Evolutionary conservation across 108 stramenopile genomes (phyloP).

Genomic region (Mediolabrus comicus): DNA sequence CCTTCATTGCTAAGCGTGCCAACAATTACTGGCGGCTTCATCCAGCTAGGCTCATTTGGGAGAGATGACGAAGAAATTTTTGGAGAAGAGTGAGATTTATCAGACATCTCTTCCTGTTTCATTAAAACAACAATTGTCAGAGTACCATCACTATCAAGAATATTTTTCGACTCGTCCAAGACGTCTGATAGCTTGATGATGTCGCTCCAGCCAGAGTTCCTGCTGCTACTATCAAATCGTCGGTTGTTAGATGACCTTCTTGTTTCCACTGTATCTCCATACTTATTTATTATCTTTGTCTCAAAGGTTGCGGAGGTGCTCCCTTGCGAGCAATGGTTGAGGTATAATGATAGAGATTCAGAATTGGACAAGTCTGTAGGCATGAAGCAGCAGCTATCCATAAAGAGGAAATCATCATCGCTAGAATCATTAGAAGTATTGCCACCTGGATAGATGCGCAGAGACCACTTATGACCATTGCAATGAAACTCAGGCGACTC

Average conservation of each 20-base stretch:
- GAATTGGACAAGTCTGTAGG: too few species aligned
- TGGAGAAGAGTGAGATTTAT: background rate
- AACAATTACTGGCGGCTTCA: background rate
- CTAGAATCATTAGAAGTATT: background rate
- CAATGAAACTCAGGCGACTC: slow-evolving; percentile 3
- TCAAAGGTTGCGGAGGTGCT: background rate
- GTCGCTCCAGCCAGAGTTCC: background rate
- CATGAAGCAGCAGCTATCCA: background rate
- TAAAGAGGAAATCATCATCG: background rate
- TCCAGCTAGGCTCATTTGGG: background rate
- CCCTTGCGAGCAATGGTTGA: too few species aligned
- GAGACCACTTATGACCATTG: slow-evolving; percentile 3
- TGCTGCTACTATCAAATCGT: background rate
- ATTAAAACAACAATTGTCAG: background rate
- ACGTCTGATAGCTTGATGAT: background rate
- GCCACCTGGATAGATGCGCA: background rate
- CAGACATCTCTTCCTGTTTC: background rate
- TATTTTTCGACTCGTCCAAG: background rate
- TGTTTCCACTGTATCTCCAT: background rate
- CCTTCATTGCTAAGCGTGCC: background rate
- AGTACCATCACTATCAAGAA: background rate
- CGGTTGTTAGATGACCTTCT: background rate
- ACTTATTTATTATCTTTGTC: background rate
- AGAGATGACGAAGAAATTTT: background rate
- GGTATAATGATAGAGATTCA: too few species aligned